phyloP scores from a whole-genome alignment of 163 green algal species.

The Scenedesmus sp. region DNA sequence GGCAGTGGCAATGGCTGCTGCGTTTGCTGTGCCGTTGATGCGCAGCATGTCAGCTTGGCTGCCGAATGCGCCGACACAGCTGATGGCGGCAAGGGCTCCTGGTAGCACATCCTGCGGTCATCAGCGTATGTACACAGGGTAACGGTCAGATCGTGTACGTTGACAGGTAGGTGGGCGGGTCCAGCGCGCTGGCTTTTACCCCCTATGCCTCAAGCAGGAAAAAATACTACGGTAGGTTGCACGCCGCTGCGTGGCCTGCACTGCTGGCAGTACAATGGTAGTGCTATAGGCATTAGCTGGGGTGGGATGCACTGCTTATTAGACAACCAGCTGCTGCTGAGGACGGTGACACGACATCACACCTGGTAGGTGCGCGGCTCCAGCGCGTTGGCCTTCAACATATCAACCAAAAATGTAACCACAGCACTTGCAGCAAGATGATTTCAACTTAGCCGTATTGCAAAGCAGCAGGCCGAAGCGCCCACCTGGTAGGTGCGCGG shows the following conservation, averaged over 20 bases:
- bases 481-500: constrained; percentile 58
- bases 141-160: neutral
- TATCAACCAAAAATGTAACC: neutral
- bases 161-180: no score
- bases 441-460: neutral
- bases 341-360: neutral
- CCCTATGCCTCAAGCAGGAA: no score
- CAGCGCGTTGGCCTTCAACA: no score
- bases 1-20: constrained; percentile 79
- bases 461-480: neutral
- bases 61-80: constrained; percentile 89
- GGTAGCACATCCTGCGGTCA: constrained; percentile 47
- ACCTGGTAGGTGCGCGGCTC: neutral
- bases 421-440: neutral
- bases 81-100: constrained; percentile 51
- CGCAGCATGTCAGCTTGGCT: constrained; percentile 82
- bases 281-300: no score
- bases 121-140: neutral
- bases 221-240: no score
- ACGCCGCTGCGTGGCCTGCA: no score
- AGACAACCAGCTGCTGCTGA: neutral
- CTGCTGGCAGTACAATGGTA: no score
- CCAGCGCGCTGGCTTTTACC: no score
- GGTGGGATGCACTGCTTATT: no score
- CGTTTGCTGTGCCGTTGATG: constrained; percentile 85